Conservation (phyloP, 2,329 filamentous ascomycete species). For the Exophiala phaeomuriformis region DNA sequence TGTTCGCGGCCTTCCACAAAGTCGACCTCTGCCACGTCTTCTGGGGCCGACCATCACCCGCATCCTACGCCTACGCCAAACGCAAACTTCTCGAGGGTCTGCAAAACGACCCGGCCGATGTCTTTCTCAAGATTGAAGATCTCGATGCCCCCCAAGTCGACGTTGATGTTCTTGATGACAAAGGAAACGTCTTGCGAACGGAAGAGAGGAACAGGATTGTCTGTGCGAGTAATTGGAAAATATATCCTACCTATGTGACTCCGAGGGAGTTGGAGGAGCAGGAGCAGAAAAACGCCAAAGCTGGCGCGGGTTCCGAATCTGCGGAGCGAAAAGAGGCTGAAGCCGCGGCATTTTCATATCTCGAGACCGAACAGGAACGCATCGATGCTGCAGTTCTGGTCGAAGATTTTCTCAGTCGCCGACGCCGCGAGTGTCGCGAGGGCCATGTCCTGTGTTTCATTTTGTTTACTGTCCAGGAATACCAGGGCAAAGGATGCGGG, state of each 20-base stretch:
- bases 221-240: conserved; percentile 17
- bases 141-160: conserved; percentile 4
- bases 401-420: conserved; percentile 7
- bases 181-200: conserved; percentile 6
- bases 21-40: conserved; percentile 11
- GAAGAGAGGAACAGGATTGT: conserved; percentile 12
- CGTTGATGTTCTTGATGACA: conserved; percentile 11
- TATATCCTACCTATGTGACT: conserved; percentile 14
- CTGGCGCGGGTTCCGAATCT: background rate
- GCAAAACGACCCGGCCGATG: conserved; percentile 11
- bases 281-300: background rate
- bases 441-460: conserved; percentile 15
- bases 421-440: conserved; percentile 9
- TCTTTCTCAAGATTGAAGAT: conserved; percentile 16
- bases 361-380: conserved; percentile 14
- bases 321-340: background rate
- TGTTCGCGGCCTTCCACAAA: conserved; percentile 12
- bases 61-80: conserved; percentile 10
- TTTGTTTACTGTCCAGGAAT: conserved; percentile 26
- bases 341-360: conserved; percentile 7
- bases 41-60: conserved; percentile 10
- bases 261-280: conserved; percentile 4
- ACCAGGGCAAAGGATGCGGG: conserved; percentile 34
- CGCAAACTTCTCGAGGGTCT: conserved; percentile 7
- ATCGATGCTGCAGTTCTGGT: conserved; percentile 11